Percentiles rank a stretch among this genome's conserved stretches.
phyloP scores from a whole-genome alignment of 352 stramenopile genomes.

The Globisporangium echinulatum region DNA sequence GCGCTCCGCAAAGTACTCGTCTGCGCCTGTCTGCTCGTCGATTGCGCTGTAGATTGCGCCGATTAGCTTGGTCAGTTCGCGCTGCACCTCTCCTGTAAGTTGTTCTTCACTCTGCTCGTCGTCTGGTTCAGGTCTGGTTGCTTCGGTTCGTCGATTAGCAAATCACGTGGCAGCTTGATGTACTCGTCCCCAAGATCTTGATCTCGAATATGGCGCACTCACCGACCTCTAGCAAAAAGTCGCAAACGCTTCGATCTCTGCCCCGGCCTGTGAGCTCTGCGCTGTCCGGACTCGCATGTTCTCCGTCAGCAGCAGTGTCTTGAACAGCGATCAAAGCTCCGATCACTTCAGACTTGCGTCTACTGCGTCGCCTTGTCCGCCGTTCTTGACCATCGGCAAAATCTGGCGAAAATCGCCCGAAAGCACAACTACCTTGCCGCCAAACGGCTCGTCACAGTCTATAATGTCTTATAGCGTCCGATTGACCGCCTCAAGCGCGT shows the following conservation, averaged over 20 bases:
- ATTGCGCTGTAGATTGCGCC: slow-evolving; percentile 30
- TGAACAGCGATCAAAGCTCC: slow-evolving; percentile 2
- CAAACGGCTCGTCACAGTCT: slow-evolving; percentile 15
- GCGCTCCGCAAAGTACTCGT: slow-evolving; percentile 81
- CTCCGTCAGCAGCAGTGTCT: neutral
- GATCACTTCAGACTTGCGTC: slow-evolving; percentile 12
- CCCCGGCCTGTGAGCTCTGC: neutral
- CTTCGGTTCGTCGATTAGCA: slow-evolving; percentile 97
- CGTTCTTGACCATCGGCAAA: slow-evolving; percentile 13
- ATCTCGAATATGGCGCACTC: neutral
- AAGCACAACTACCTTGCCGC: slow-evolving; percentile 19
- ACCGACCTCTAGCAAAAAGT: neutral
- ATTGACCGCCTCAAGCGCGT: slow-evolving; percentile 20
- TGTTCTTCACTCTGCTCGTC: slow-evolving; percentile 79
- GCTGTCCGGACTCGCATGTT: neutral
- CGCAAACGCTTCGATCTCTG: neutral
- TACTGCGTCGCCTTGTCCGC: slow-evolving; percentile 6
- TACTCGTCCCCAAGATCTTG: neutral
- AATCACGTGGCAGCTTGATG: slow-evolving; percentile 81
- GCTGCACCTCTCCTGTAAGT: slow-evolving; percentile 41
- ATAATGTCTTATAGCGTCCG: slow-evolving; percentile 14
- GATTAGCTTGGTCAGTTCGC: slow-evolving; percentile 16
- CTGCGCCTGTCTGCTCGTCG: slow-evolving; percentile 73
- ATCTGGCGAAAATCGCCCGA: slow-evolving; percentile 21
- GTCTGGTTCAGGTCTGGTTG: slow-evolving; percentile 95